Evolutionary conservation across 257 asterid species (phyloP).

Genomic region (Salvia splendens): DNA sequence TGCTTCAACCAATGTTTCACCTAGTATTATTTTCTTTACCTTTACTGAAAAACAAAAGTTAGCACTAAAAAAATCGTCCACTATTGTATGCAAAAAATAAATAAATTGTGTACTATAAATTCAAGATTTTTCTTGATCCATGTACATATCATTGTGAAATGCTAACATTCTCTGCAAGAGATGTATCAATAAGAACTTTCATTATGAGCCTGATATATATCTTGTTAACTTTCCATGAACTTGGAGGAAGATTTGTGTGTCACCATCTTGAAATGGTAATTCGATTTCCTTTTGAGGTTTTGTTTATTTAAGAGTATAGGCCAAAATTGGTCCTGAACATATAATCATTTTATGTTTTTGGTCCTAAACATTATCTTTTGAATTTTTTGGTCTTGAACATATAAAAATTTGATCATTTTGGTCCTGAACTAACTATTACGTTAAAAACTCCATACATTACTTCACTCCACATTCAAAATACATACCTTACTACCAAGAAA

Average conservation of each 20-base stretch:
- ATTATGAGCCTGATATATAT: not conserved
- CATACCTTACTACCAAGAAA: too few species aligned
- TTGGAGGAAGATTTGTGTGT: constrained; percentile 24
- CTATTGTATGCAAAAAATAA: not conserved
- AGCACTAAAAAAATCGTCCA: not conserved
- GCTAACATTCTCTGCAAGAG: constrained; percentile 33
- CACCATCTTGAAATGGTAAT: constrained; percentile 27
- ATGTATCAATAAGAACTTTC: constrained; percentile 19
- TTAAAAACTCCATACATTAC: too few species aligned
- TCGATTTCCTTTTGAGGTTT: constrained; percentile 27
- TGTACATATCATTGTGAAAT: constrained; percentile 21
- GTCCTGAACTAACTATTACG: too few species aligned
- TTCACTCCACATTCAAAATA: too few species aligned
- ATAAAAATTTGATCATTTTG: too few species aligned
- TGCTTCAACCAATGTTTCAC: constrained; percentile 12
- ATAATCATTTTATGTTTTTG: too few species aligned
- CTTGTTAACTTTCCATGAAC: constrained; percentile 26
- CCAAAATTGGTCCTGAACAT: too few species aligned
- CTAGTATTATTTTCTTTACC: not conserved
- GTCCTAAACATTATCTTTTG: too few species aligned
- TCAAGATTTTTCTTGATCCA: constrained; percentile 23
- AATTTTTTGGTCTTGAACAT: too few species aligned
- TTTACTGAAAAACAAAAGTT: not conserved
- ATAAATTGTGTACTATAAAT: not conserved
- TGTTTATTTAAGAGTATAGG: constrained; percentile 14